Evolutionary conservation across 78 protist genomes (phyloP).

Genomic region (Pigoraptor vietnamica): DNA sequence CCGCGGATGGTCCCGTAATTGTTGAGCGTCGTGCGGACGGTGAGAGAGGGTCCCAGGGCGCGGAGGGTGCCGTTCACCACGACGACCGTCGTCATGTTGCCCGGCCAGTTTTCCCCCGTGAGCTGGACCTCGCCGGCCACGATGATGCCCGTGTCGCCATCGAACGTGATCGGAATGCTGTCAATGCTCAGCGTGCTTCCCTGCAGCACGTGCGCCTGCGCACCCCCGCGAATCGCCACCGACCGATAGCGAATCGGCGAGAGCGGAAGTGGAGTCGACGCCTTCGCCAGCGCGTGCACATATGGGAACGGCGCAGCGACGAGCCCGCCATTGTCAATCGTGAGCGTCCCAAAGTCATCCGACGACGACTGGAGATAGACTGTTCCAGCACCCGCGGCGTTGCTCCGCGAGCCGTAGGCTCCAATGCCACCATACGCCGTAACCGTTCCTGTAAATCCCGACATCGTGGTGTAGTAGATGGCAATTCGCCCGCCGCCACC

Average conservation of each 20-base stretch:
- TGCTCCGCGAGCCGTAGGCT: neutral
- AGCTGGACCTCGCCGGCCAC: neutral
- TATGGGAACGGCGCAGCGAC: neutral
- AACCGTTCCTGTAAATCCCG: neutral
- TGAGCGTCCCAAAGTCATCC: neutral
- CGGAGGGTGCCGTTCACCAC: too few relatives aligned
- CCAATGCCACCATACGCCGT: neutral
- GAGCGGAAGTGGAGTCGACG: neutral
- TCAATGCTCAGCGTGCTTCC: neutral
- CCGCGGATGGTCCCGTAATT: too few relatives aligned
- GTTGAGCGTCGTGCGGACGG: too few relatives aligned
- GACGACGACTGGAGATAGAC: neutral
- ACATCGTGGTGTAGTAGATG: neutral
- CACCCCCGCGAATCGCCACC: neutral
- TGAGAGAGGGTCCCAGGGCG: too few relatives aligned
- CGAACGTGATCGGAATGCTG: neutral
- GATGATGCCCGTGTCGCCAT: neutral
- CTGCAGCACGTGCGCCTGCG: neutral
- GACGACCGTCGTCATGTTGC: neutral
- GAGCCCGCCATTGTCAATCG: neutral
- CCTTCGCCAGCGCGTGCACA: neutral
- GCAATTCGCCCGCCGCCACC: neutral
- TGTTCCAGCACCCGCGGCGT: neutral
- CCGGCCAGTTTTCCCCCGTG: neutral
- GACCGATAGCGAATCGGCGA: neutral